Evolutionary conservation across 441 rosid genomes (phyloP).

Genomic region (Cnidoscolus chayamansa): DNA sequence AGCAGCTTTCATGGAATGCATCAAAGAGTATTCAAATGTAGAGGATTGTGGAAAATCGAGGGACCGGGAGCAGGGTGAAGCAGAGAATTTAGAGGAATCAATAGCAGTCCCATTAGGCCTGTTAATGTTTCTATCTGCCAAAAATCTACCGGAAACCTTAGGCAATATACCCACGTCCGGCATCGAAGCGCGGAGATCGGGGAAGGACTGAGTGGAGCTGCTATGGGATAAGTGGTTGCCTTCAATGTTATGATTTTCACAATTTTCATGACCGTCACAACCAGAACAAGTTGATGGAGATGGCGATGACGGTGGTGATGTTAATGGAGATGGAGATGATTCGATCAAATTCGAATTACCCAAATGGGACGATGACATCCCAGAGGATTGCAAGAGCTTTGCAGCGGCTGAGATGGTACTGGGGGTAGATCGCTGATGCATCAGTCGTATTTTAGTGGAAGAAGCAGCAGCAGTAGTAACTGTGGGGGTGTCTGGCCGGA

Average conservation of each 20-base stretch:
- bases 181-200: constrained; percentile 38
- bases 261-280: neutral
- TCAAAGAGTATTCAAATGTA: constrained; percentile 32
- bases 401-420: constrained; percentile 44
- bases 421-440: constrained; percentile 34
- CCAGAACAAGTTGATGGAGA: neutral
- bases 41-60: constrained; percentile 39
- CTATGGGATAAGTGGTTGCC: constrained; percentile 10
- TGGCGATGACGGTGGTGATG: constrained; percentile 7
- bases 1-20: constrained; percentile 30
- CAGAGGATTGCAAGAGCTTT: constrained; percentile 49
- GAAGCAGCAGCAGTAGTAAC: constrained; percentile 12
- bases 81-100: constrained; percentile 18
- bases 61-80: constrained; percentile 50
- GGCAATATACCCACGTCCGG: constrained; percentile 38
- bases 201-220: constrained; percentile 22
- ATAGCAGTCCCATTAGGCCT: constrained; percentile 9
- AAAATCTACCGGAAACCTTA: constrained; percentile 31
- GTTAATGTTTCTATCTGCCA: constrained; percentile 35
- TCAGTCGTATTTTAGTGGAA: constrained; percentile 34
- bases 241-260: neutral
- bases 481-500: constrained; percentile 44
- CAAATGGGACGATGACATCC: constrained; percentile 26
- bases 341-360: constrained; percentile 1
- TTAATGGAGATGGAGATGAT: neutral